Percentiles rank a stretch among this genome's conserved stretches.
These are phyloP conservation scores for Marvania coccoides DNA, from an alignment of 139 green algal species.

Conservation along the genomic window DNA sequence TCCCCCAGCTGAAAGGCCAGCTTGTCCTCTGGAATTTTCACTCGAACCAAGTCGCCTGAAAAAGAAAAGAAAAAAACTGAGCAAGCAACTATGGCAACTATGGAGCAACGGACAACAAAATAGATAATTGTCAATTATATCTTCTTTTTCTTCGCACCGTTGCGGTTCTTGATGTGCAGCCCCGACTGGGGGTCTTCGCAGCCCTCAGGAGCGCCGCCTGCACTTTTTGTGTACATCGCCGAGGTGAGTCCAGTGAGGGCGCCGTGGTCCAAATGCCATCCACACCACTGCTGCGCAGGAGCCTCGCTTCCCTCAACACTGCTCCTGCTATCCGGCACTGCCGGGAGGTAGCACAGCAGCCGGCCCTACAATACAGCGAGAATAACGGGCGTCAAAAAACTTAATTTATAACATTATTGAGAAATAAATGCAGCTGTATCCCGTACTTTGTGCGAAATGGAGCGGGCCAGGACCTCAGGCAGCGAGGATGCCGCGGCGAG, in stretches of 20 bases:
- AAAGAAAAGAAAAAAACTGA: neutral
- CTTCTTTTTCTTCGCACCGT: neutral
- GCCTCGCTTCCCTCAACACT: neutral
- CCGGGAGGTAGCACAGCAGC: slow-evolving; percentile 69
- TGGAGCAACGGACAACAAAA: neutral
- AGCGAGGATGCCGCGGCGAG: neutral
- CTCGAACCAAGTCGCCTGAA: slow-evolving; percentile 32
- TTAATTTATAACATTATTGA: too few relatives aligned
- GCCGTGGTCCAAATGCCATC: slow-evolving; percentile 69
- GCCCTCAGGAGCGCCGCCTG: slow-evolving; percentile 14
- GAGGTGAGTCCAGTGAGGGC: slow-evolving; percentile 57
- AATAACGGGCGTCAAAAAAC: too few relatives aligned
- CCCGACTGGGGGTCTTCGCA: slow-evolving; percentile 42
- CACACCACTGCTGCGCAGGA: slow-evolving; percentile 52
- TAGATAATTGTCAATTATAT: neutral
- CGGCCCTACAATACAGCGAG: slow-evolving; percentile 31
- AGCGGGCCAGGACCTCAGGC: slow-evolving; percentile 17
- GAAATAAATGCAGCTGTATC: neutral
- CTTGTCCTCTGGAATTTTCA: slow-evolving; percentile 42
- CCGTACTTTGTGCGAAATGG: slow-evolving; percentile 29
- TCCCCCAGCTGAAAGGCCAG: slow-evolving; percentile 75
- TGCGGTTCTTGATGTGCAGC: slow-evolving; percentile 48
- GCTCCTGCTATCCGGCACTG: neutral
- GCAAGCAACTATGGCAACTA: neutral
- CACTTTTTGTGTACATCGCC: slow-evolving; percentile 60